Evolutionary conservation across 345 rosid genomes (phyloP).

Genomic region (Physaria fendleri): DNA sequence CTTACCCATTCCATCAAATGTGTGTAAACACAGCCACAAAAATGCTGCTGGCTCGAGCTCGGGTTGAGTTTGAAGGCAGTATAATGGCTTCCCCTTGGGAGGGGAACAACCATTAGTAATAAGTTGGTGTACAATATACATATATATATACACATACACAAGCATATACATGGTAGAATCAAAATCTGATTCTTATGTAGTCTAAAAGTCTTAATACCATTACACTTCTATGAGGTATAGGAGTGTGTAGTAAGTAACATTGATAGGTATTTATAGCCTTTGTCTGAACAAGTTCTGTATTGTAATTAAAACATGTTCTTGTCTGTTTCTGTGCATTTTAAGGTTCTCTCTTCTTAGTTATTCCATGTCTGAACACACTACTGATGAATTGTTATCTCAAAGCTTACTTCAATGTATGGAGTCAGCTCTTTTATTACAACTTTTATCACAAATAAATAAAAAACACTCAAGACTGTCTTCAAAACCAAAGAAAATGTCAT

Average conservation of each 20-base stretch:
- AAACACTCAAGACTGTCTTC: slow-evolving; percentile 70
- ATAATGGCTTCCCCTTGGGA: not conserved
- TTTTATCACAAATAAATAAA: not conserved
- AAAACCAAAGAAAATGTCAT: no score
- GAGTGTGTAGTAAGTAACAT: slow-evolving; percentile 22
- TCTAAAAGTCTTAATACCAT: slow-evolving; percentile 4
- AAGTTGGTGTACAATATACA: slow-evolving; percentile 19
- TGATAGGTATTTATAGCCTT: slow-evolving; percentile 20
- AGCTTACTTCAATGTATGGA: slow-evolving; percentile 29
- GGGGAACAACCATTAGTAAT: slow-evolving; percentile 15
- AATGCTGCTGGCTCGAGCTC: slow-evolving; percentile 11
- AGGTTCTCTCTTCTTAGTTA: slow-evolving; percentile 23
- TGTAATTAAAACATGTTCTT: slow-evolving; percentile 23
- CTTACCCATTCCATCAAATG: slow-evolving; percentile 25
- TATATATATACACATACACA: slow-evolving; percentile 23
- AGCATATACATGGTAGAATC: slow-evolving; percentile 31
- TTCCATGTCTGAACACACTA: slow-evolving; percentile 13
- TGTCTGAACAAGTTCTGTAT: slow-evolving; percentile 27
- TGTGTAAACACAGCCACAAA: slow-evolving; percentile 13
- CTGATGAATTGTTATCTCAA: slow-evolving; percentile 13
- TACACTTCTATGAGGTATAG: slow-evolving; percentile 26
- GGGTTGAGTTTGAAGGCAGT: slow-evolving; percentile 21
- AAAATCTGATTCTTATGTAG: slow-evolving; percentile 30
- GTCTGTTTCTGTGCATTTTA: slow-evolving; percentile 17
- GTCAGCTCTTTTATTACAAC: slow-evolving; percentile 3